These are phyloP conservation scores for Porphyrellus cyaneotinctus DNA, from an alignment of 768 basidiomycete genomes.

Conservation along the genomic window DNA sequence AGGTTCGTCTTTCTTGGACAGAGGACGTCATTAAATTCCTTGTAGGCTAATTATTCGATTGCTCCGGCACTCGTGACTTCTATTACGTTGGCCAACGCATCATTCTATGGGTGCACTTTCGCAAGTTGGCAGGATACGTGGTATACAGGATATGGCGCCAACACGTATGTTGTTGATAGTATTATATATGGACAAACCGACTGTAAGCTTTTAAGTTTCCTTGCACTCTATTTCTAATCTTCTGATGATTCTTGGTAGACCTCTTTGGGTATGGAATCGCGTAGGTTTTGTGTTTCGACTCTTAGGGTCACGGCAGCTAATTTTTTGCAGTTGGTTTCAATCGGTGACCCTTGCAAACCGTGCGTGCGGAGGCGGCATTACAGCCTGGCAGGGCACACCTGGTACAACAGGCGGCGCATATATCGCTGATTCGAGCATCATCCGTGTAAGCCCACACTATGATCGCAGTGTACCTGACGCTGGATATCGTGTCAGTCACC, in stretches of 20 bases:
- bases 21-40: neutral
- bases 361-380: slow-evolving; percentile 61
- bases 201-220: slow-evolving; percentile 36
- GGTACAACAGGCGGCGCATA: slow-evolving; percentile 47
- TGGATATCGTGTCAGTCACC: slow-evolving; percentile 41
- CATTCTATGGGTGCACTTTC: slow-evolving; percentile 38
- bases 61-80: slow-evolving; percentile 61
- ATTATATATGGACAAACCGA: slow-evolving; percentile 62
- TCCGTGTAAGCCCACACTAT: slow-evolving; percentile 40
- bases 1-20: slow-evolving; percentile 14
- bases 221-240: neutral
- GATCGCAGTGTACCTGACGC: neutral
- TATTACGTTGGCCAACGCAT: slow-evolving; percentile 62
- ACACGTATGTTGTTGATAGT: slow-evolving; percentile 59
- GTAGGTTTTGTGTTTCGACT: slow-evolving; percentile 2
- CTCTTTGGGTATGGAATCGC: slow-evolving; percentile 10
- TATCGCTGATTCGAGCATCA: slow-evolving; percentile 51
- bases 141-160: slow-evolving; percentile 57
- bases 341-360: slow-evolving; percentile 56
- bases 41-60: slow-evolving; percentile 50
- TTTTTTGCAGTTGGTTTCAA: slow-evolving; percentile 50
- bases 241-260: neutral
- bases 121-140: slow-evolving; percentile 39
- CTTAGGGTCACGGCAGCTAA: neutral
- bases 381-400: slow-evolving; percentile 56